phyloP scores from a whole-genome alignment of 495 filamentous ascomycete species.

The Penicillium cataractarum region DNA sequence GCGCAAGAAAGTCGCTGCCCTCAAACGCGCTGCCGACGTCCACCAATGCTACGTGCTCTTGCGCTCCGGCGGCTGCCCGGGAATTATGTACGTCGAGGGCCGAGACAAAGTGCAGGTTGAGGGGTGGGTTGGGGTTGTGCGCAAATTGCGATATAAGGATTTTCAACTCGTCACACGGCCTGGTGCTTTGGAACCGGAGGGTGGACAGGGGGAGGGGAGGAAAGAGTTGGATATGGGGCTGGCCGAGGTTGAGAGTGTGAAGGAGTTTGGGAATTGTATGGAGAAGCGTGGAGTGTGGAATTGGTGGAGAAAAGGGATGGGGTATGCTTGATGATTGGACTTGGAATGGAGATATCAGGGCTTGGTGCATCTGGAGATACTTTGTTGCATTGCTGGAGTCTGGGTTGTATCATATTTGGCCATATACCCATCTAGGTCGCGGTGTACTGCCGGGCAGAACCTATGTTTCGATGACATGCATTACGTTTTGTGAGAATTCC shows the following conservation, averaged over 20 bases:
- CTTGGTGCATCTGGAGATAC: background rate
- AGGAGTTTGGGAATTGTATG: constrained; percentile 51
- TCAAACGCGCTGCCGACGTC: constrained; percentile 64
- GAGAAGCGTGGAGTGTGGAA: constrained; percentile 42
- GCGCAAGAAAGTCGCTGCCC: constrained; percentile 70
- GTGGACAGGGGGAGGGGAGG: background rate
- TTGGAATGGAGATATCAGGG: background rate
- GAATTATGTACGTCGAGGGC: constrained; percentile 79
- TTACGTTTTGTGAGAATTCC: too few species aligned
- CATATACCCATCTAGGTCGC: background rate
- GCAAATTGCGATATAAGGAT: constrained; percentile 53
- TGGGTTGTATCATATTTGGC: background rate
- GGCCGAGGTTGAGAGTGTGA: constrained; percentile 47
- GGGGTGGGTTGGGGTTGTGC: constrained; percentile 61
- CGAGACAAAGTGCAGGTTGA: constrained; percentile 50
- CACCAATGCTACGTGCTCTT: constrained; percentile 63
- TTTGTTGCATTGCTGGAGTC: constrained; percentile 4
- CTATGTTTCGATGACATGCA: too few species aligned
- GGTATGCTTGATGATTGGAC: constrained; percentile 35
- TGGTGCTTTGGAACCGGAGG: constrained; percentile 29
- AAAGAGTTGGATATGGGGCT: constrained; percentile 21
- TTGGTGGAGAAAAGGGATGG: constrained; percentile 57
- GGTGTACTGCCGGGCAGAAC: too few species aligned
- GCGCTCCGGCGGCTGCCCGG: constrained; percentile 67
- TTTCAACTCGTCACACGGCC: constrained; percentile 50